Evolutionary conservation across 202 grass and related monocot species (phyloP).

Genomic region (Sporobolus alterniflorus): DNA sequence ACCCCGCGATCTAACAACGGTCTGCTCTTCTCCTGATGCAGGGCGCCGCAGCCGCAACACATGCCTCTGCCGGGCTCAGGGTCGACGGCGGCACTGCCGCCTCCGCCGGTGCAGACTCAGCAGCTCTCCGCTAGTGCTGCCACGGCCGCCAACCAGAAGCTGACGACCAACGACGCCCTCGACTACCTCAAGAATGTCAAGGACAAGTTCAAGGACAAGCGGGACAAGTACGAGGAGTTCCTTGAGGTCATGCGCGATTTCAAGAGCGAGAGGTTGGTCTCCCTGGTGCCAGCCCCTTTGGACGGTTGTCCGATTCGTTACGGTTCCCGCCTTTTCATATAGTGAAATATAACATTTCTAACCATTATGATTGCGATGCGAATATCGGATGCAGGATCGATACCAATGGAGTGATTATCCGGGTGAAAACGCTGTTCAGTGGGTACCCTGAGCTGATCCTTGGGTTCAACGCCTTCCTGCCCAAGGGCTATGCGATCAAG

Average conservation of each 20-base stretch:
- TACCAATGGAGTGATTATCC: slow-evolving; percentile 76
- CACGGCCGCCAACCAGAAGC: slow-evolving; percentile 44
- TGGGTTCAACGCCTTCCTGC: slow-evolving; percentile 95
- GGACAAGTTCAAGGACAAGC: slow-evolving; percentile 98
- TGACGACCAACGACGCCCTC: slow-evolving; percentile 93
- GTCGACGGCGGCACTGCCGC: slow-evolving; percentile 3
- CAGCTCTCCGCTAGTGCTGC: not conserved
- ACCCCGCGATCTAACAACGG: slow-evolving; percentile 40
- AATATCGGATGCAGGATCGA: slow-evolving; percentile 66
- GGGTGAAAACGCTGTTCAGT: slow-evolving; percentile 81
- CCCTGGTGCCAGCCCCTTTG: not conserved
- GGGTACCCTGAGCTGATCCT: slow-evolving; percentile 87
- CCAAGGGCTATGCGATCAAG: slow-evolving; percentile 87
- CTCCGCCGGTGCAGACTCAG: slow-evolving; percentile 30
- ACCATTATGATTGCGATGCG: not conserved
- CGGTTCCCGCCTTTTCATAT: not conserved
- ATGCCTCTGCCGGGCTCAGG: slow-evolving; percentile 39
- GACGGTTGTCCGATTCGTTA: not conserved
- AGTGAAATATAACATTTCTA: slow-evolving; percentile 9
- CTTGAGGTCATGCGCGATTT: slow-evolving; percentile 99
- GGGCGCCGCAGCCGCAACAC: slow-evolving; percentile 38
- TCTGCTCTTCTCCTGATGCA: slow-evolving; percentile 6
- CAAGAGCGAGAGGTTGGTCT: slow-evolving; percentile 94
- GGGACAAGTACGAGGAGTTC: slow-evolving; percentile 98
- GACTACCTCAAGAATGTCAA: slow-evolving; percentile 96